Evolutionary conservation across 805 yeast species (phyloP), one percentile per base, ranked within the genome.

Genomic region (Nakazawaea populi): DNA sequence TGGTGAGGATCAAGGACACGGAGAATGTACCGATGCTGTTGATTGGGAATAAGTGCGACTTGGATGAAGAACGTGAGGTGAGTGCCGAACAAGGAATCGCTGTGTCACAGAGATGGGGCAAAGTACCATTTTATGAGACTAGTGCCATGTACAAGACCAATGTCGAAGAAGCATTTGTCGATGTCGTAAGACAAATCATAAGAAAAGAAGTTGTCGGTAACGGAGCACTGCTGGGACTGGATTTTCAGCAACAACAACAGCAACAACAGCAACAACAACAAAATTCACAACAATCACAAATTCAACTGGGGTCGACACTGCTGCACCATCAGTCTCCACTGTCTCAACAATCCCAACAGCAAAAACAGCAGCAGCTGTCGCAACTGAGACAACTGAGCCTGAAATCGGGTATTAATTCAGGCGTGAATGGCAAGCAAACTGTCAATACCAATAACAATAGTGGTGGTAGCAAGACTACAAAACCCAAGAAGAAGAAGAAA

Each of bases 41-140:
- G 39, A 84, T 91, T 39, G 98, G 96, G 49, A 90, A 89, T 68
- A 92, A 92, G 67, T 87, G 95, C 59, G 98, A 92, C 69, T 73
- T 89, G 55, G 80, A 77, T 7, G 79, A 79, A 27, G 90, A 85
- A 57, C 75, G 97, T 54, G 85, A 77, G n/a, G 75, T 90, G 18
- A 72, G 83, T 51, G 86, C 89, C 5, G 90, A 85, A 53, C 89
- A 87, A 57, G 98, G 96, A 42, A 83, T 87, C 47, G 80, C 79
- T 52, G 86, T 89, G 4, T 87, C 96, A 31, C 86, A 86, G 55
- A 79, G 80, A 52, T 88, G 97, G 95, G 95, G 92, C 14, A 77
- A 79, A 60, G 94, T 88, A 2, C 96, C 96, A 28, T 92, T 91
- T 61, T 89, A 89, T 67, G 96, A 91, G 67, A 85, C 96, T 1